phyloP scores from a whole-genome alignment of 495 filamentous ascomycete species.

The Platismatia glauca region DNA sequence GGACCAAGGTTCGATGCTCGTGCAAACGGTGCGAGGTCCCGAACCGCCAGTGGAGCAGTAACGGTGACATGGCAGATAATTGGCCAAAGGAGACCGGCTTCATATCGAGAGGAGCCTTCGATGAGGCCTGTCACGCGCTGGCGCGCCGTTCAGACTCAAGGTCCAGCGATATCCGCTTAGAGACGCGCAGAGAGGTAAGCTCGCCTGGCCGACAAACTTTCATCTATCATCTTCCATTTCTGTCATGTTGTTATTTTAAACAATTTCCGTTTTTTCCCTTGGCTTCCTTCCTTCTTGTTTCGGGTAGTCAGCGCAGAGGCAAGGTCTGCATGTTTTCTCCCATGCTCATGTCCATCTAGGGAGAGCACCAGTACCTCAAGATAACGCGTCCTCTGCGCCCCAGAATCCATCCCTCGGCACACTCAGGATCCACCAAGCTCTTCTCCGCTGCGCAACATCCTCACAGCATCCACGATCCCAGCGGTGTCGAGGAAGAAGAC shows the following conservation, averaged over 20 bases:
- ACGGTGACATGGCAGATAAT: background rate
- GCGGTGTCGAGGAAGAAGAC: constrained; percentile 35
- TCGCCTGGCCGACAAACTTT: background rate
- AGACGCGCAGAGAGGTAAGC: constrained; percentile 5
- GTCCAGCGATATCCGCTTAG: background rate
- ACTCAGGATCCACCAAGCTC: constrained; percentile 24
- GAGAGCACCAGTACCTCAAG: constrained; percentile 37
- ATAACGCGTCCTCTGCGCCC: constrained; percentile 36
- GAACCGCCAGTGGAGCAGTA: background rate
- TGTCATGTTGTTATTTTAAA: too few relatives aligned
- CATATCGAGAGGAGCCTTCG: constrained; percentile 2
- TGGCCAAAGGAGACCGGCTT: background rate
- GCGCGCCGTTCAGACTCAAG: background rate
- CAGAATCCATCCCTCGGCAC: constrained; percentile 2
- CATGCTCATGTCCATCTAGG: constrained; percentile 31
- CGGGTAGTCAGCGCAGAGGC: background rate
- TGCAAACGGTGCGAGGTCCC: background rate
- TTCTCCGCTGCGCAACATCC: background rate
- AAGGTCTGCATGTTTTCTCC: constrained; percentile 29
- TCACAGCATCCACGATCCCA: background rate
- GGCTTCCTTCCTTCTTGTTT: too few relatives aligned
- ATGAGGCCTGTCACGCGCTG: constrained; percentile 8
- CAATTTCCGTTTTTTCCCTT: too few relatives aligned
- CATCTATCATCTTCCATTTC: background rate
- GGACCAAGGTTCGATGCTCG: background rate